Evolutionary conservation across 495 filamentous ascomycete genomes (phyloP), one percentile per base, ranked within the genome.

Genomic region (Penicillium arizonense): DNA sequence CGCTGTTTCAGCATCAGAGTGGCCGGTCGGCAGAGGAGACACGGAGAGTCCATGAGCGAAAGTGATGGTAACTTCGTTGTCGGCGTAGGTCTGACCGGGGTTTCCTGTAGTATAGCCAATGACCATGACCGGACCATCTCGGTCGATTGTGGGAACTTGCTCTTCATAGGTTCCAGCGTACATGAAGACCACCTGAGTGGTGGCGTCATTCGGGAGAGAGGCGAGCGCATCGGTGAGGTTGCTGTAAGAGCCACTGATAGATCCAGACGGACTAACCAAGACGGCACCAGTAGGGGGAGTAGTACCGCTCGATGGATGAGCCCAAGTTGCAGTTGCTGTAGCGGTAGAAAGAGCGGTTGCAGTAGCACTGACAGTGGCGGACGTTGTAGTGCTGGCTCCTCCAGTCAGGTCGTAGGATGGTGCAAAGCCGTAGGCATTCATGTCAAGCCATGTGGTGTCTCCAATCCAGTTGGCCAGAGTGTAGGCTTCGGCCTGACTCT

Each of bases 1-100:
- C 2, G 52, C 52, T 18, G 52, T 55, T n/a, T 55, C 52, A n/a
- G 52, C 52, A 50, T 55, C 52, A n/a, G 52, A 50, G 40, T 55
- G 52, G n/a, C 52, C 52, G 3, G 45, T 55, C 21, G 52, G 52
- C 9, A 55, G 24, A 23, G 52, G 52, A 20, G 52, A 55, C 5
- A 55, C 52, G 30, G 52, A 55, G 44, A 55, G 52, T 12, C 52
- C 52, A 21, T 39, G 52, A 13, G 52, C 47, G 21, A 55, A 55
- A 16, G 52, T 55, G 52, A 55, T 50, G 12, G 52, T 55, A 7
- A 55, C 52, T 35, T 55, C 39, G n/a, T 55, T 55, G n/a, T 55
- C 51, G 18, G 51, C 51, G 40, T 53, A 53, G 36, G 42, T 53
- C 14, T 53, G 43, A 26, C 51, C 51, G 6, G 51, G 51, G 20